Conservation (phyloP, 176 grass and related monocot genomes). For the Rhynchospora tenuis region DNA sequence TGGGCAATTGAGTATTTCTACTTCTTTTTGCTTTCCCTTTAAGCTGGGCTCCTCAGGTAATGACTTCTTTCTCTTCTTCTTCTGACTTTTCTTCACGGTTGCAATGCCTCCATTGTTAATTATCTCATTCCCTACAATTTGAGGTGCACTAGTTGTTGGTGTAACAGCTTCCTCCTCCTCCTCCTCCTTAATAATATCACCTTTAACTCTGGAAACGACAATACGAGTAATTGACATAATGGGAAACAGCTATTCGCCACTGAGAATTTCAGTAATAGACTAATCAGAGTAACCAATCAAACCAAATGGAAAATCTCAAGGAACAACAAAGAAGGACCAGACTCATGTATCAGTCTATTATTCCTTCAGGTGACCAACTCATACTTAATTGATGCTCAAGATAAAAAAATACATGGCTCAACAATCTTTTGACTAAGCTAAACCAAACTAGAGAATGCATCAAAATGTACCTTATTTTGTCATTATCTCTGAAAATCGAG, state of each 20-base stretch:
- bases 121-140: not conserved
- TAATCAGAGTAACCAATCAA: not conserved
- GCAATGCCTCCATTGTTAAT: not conserved
- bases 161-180: not conserved
- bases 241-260: not conserved
- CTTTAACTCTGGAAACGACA: not conserved
- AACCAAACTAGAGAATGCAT: not conserved
- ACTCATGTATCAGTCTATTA: not conserved
- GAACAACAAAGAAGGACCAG: not conserved
- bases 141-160: not conserved
- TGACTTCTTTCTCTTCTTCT: not conserved
- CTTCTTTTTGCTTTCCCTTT: not conserved
- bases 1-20: not conserved
- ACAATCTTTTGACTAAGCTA: not conserved
- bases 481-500: conserved; percentile 16
- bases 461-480: conserved; percentile 16
- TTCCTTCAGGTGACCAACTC: not conserved
- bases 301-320: not conserved
- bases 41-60: not conserved
- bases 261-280: not conserved
- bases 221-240: not conserved
- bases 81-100: not conserved
- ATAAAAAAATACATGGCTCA: not conserved
- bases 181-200: not conserved
- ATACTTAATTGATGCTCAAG: not conserved